phyloP scores from a whole-genome alignment of 2,329 filamentous ascomycete species.

The Dactylellina parvicollis region DNA sequence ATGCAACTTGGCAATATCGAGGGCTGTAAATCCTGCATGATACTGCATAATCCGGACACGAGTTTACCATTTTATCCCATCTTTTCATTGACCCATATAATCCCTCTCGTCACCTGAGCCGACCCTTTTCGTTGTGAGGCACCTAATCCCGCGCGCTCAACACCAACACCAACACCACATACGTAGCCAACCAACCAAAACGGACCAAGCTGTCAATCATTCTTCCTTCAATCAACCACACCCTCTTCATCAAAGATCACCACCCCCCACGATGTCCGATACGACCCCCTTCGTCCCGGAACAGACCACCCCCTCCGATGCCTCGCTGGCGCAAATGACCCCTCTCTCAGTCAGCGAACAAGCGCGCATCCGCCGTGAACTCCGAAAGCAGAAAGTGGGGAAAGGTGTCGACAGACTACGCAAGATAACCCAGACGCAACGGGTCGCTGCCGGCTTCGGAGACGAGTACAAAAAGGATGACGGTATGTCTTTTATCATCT shows the following conservation, averaged over 20 bases:
- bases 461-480: slow-evolving; percentile 52
- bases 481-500: slow-evolving; percentile 31
- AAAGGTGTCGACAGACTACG: slow-evolving; percentile 76
- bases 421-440: slow-evolving; percentile 70
- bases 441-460: slow-evolving; percentile 52
- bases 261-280: slow-evolving; percentile 32
- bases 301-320: slow-evolving; percentile 42
- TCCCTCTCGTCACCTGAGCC: slow-evolving; percentile 1
- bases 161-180: slow-evolving; percentile 9
- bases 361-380: slow-evolving; percentile 79
- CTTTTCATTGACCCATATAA: too few relatives aligned
- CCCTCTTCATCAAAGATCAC: slow-evolving; percentile 2
- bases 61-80: too few relatives aligned
- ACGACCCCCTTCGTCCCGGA: slow-evolving; percentile 43
- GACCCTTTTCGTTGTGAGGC: slow-evolving; percentile 10
- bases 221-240: neutral
- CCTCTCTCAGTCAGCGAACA: slow-evolving; percentile 67
- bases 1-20: too few relatives aligned
- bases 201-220: slow-evolving; percentile 10
- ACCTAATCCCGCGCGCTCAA: neutral
- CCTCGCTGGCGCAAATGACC: slow-evolving; percentile 54
- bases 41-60: neutral
- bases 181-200: neutral
- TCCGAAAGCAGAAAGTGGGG: slow-evolving; percentile 80
- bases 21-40: too few relatives aligned